These are phyloP conservation scores for Prunus kanzakura DNA, from an alignment of 306 rosid genomes.

Conservation along the genomic window DNA sequence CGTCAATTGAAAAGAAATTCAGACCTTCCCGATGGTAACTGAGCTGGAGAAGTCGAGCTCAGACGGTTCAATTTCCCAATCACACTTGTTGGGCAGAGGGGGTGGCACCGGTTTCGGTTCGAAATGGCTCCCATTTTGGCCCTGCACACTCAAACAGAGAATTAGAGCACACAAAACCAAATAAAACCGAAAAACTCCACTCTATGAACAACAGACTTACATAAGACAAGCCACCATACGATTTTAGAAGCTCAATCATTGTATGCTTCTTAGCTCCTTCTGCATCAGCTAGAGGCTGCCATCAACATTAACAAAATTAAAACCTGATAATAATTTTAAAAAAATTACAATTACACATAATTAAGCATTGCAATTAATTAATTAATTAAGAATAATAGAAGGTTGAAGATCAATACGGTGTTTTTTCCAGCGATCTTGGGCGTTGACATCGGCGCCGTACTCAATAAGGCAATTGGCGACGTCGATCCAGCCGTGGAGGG, in stretches of 20 bases:
- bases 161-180: conserved; percentile 9
- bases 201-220: conserved; percentile 42
- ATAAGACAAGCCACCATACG: conserved; percentile 82
- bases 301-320: conserved; percentile 1
- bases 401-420: conserved; percentile 43
- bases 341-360: background rate
- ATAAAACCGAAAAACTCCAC: background rate
- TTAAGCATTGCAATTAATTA: background rate
- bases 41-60: conserved; percentile 90
- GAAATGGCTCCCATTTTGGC: conserved; percentile 96
- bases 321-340: background rate
- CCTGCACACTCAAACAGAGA: conserved; percentile 42
- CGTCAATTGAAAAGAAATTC: conserved; percentile 11
- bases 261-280: conserved; percentile 73
- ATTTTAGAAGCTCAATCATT: conserved; percentile 70
- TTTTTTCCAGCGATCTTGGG: conserved; percentile 97
- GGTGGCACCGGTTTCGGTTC: conserved; percentile 85
- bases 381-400: background rate
- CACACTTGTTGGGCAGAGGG: conserved; percentile 93
- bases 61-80: conserved; percentile 95
- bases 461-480: conserved; percentile 75
- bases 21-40: conserved; percentile 76
- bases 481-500: conserved; percentile 81
- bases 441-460: conserved; percentile 82
- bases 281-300: conserved; percentile 97